phyloP scores from a whole-genome alignment of 768 basidiomycete genomes.

The Lentinus tigrinus region DNA sequence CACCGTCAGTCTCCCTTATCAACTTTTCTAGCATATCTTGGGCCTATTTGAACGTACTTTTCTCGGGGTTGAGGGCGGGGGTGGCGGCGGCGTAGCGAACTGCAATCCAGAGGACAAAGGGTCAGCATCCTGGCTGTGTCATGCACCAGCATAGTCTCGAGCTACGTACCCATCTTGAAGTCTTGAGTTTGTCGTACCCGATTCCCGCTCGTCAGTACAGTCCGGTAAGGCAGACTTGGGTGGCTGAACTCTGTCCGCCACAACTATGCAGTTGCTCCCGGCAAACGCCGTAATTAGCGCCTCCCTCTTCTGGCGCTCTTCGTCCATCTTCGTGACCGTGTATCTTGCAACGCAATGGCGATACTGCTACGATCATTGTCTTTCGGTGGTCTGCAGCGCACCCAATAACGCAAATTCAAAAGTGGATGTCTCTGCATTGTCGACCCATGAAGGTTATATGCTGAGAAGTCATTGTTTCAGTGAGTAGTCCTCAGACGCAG shows the following conservation, averaged over 20 bases:
- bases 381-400: too few relatives aligned
- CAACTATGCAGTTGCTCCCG: conserved; percentile 26
- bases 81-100: conserved; percentile 94
- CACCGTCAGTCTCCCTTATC: conserved; percentile 5
- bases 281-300: conserved; percentile 10
- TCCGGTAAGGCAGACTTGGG: conserved; percentile 16
- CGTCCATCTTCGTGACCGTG: neutral
- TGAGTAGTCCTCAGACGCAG: too few relatives aligned
- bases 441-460: too few relatives aligned
- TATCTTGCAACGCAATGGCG: too few relatives aligned
- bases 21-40: neutral
- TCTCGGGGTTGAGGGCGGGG: conserved; percentile 90
- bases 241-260: conserved; percentile 29
- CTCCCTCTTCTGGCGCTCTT: neutral
- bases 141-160: conserved; percentile 16
- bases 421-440: too few relatives aligned
- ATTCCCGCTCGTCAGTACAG: conserved; percentile 15
- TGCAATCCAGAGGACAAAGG: conserved; percentile 28
- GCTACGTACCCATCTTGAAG: conserved; percentile 38
- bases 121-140: conserved; percentile 15
- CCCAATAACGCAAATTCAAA: too few relatives aligned
- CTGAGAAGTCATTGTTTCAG: too few relatives aligned
- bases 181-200: conserved; percentile 34
- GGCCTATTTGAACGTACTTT: conserved; percentile 54
- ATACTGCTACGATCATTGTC: too few relatives aligned